Conservation (phyloP, 345 rosid genomes). For the Punica granatum region DNA sequence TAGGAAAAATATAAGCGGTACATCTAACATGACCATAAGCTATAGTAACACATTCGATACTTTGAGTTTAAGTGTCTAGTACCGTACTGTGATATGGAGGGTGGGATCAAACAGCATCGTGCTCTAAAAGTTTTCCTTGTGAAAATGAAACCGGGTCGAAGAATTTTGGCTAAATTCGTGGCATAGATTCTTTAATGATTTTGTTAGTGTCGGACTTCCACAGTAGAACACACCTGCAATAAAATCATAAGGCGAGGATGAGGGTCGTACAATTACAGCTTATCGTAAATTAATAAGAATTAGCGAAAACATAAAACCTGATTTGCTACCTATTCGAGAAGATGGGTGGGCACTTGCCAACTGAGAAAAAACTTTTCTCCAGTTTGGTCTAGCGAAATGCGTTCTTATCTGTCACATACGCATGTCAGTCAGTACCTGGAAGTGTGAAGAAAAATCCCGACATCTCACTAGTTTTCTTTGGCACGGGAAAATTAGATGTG, state of each 20-base stretch:
- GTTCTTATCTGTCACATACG: slow-evolving; percentile 58
- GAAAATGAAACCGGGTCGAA: slow-evolving; percentile 77
- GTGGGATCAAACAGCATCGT: too few species aligned
- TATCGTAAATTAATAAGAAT: not conserved
- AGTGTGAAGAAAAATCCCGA: not conserved
- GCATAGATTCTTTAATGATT: slow-evolving; percentile 54
- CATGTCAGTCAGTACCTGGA: slow-evolving; percentile 1
- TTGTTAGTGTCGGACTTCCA: slow-evolving; percentile 78
- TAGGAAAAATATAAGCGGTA: too few species aligned
- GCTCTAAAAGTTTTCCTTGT: slow-evolving; percentile 78
- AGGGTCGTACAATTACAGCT: not conserved
- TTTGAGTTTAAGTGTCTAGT: too few species aligned
- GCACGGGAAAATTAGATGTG: not conserved
- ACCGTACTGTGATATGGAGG: too few species aligned
- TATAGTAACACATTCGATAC: too few species aligned
- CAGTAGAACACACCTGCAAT: slow-evolving; percentile 88
- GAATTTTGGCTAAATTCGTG: slow-evolving; percentile 72
- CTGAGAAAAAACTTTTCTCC: slow-evolving; percentile 78
- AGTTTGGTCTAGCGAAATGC: slow-evolving; percentile 91
- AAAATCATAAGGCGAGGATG: not conserved
- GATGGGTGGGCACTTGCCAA: slow-evolving; percentile 51
- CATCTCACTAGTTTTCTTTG: not conserved
- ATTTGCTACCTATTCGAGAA: slow-evolving; percentile 53
- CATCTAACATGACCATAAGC: too few species aligned
- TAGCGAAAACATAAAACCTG: too few species aligned